Conservation (phyloP, 2,329 filamentous ascomycete genomes). For the Simplicillium sp. region DNA sequence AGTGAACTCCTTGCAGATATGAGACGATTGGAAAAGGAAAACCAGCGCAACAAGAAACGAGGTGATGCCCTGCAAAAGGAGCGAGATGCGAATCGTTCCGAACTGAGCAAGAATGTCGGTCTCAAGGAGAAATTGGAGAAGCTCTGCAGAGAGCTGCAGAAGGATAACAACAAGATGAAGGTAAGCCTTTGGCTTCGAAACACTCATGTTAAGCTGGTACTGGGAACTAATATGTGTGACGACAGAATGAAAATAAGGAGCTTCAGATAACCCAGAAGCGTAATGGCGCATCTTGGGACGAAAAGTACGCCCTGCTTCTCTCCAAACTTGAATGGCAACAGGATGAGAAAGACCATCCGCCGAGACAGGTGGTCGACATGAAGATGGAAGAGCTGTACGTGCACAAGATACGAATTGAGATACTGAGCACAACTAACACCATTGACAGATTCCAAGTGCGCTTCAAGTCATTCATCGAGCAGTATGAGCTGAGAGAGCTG, state of each 20-base stretch:
- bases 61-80: constrained; percentile 94
- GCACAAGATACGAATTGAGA: not conserved
- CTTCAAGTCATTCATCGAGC: constrained; percentile 94
- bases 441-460: constrained; percentile 62
- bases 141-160: constrained; percentile 83
- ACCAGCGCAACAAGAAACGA: constrained; percentile 91
- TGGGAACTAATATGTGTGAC: too few species aligned
- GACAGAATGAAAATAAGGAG: constrained; percentile 89
- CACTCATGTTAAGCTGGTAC: too few species aligned
- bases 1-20: constrained; percentile 87
- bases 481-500: constrained; percentile 90
- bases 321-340: constrained; percentile 83
- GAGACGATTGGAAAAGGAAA: constrained; percentile 90
- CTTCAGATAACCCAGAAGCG: constrained; percentile 78
- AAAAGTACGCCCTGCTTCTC: constrained; percentile 71
- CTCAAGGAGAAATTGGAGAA: constrained; percentile 97
- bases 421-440: constrained; percentile 5
- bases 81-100: constrained; percentile 79
- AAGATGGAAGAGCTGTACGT: constrained; percentile 83
- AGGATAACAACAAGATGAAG: constrained; percentile 98
- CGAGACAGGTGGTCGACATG: constrained; percentile 72
- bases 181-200: constrained; percentile 40
- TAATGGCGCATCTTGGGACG: constrained; percentile 74
- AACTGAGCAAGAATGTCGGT: constrained; percentile 80
- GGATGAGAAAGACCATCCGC: constrained; percentile 74